Base-by-base conservation (phyloP, 768 basidiomycete species). In the Plicaturopsis crispa region DNA sequence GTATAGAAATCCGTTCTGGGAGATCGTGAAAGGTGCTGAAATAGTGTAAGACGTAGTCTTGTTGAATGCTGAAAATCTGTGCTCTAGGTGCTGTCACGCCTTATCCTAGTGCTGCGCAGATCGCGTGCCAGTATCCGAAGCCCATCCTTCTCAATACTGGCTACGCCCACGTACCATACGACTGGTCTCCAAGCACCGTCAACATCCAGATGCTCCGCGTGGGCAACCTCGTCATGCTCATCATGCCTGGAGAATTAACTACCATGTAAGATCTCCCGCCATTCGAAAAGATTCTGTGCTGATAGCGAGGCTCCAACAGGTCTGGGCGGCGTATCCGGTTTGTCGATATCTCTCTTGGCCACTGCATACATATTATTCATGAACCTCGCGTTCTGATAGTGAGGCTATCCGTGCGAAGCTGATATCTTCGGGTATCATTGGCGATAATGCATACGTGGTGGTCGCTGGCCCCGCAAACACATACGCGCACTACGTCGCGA, bases 401-500 rank as follows among this genome's bases (percentile, higher is more conserved):
- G 75, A 86, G 42, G 78, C 83, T 1, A 45, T 88, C 35, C 78
- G 84, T 35, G 65, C 73, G 17, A 60, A 67, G 50, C 66, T 88
- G 35, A 79, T 86, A 42, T 69, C 78, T 0, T 62, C 71, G 35
- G 76, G 74, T 3, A 63, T 85, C 41, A 55, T 87, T 42, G 80
- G 75, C 28, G 56, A 73, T 33, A 70, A 81, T 46, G 83, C 81
- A 3, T 81, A 84, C 46, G 81, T 88, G 43, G 83, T 86, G 37
- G 60, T 86, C 39, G 79, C 81, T 11, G 86, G 84, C 11, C 86
- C 86, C n/a, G 84, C 83, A 4, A 88, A 87, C 46, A 80, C 82
- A 4, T 88, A 88, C 50, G 73, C 65, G 0, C 84, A 86, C 58
- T 84, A 86, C 52, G 66, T 85, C 36, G 63, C 83, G 2, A 86